A percentile compares a stretch with the other conserved stretches of the same genome.
phyloP scores from a whole-genome alignment of 169 alveolate genomes.

The Plasmodium yoelii region DNA sequence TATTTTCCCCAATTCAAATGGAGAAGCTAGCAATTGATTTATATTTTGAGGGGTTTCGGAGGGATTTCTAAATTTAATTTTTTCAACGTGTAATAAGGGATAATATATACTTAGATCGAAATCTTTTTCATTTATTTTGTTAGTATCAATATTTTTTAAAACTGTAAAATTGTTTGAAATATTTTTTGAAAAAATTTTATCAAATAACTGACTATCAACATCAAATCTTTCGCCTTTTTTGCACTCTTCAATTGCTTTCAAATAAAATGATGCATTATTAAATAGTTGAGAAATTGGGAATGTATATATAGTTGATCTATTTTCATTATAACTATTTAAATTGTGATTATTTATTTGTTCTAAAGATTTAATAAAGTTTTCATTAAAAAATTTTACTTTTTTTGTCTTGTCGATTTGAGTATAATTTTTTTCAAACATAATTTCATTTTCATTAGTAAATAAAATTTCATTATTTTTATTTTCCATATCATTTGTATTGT shows the following conservation, averaged over 20 bases:
- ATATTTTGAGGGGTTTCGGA: not conserved
- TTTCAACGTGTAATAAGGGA: slow-evolving; percentile 60
- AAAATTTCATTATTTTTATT: slow-evolving; percentile 10
- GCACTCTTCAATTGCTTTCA: slow-evolving; percentile 71
- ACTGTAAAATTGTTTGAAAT: slow-evolving; percentile 20
- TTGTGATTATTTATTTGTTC: slow-evolving; percentile 40
- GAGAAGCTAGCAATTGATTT: not conserved
- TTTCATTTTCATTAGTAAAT: slow-evolving; percentile 54
- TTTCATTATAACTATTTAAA: slow-evolving; percentile 64
- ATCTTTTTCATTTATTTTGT: slow-evolving; percentile 28
- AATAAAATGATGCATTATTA: slow-evolving; percentile 40
- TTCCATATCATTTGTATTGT: slow-evolving; percentile 2
- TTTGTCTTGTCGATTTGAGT: slow-evolving; percentile 11
- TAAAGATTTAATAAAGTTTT: slow-evolving; percentile 46
- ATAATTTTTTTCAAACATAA: slow-evolving; percentile 50
- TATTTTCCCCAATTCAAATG: slow-evolving; percentile 52
- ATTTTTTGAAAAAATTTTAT: slow-evolving; percentile 50
- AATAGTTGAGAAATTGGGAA: slow-evolving; percentile 31
- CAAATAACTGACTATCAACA: slow-evolving; percentile 26
- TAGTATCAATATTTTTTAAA: slow-evolving; percentile 47
- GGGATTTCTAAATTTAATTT: slow-evolving; percentile 58
- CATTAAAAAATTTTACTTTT: slow-evolving; percentile 41
- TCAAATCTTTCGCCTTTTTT: slow-evolving; percentile 67
- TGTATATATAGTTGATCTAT: slow-evolving; percentile 63
- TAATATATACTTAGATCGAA: slow-evolving; percentile 36